Base-by-base conservation (phyloP, 257 asterid genomes). In the Lycium barbarum region DNA sequence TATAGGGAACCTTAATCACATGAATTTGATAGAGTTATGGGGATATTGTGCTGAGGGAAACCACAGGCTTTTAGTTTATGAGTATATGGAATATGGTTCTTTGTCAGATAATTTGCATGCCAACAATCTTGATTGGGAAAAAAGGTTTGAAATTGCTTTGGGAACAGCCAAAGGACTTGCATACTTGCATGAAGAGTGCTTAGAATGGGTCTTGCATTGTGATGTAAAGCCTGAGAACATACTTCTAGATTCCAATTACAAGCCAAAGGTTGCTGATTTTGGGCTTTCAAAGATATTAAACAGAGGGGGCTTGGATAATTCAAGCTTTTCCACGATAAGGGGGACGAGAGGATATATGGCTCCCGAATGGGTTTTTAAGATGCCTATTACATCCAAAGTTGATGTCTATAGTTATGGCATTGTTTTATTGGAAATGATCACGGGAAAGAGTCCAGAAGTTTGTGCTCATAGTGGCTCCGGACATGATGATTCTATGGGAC, bases 301-400 rank as follows among this genome's bases (percentile, higher is more conserved):
- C 1, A 68, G 89, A 73, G 78, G 67, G 45, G 85, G 82, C 1
- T 53, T n/a, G 51, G 66, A 22, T 6, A 51, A 81, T 40, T 53
- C 83, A 2, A 86, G 63, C 3, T 74, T 87, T 71, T 86, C 91
- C 0, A 85, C 40, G 14, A 89, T 89, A 15, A 67, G 90, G 67
- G 93, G 93, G 9, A 90, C 90, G 10, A 86, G 88, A 83, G 93
- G 93, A 7, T 90, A 90, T 85, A 89, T 90, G 91, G 93, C 93
- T n/a, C 91, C 91, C 4, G 91, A 90, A 85, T 90, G 93, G 93
- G 81, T 87, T 36, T 78, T 83, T 7, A 85, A 86, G 51, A 89
- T 86, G 13, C 91, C 91, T 1, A 88, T 89, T 2, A 89, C 93
- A 6, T 87, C 92, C 0, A 90, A 90, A 82, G 93, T 90, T 0